Conservation (phyloP, 495 filamentous ascomycete species). For the Hypoxylon rickii region DNA sequence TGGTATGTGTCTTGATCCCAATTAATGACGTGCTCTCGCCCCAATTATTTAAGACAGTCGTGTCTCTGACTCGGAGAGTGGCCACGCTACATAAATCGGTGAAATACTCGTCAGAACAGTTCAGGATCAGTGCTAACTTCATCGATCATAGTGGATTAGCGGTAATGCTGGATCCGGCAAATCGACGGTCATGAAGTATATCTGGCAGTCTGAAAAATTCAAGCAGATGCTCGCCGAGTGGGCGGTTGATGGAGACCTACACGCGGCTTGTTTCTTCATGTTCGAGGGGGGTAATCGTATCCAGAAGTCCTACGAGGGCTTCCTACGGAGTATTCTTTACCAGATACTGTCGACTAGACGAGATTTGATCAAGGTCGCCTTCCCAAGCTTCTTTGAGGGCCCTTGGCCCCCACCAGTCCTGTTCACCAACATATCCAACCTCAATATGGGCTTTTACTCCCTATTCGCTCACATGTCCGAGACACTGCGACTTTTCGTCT, state of each 20-base stretch:
- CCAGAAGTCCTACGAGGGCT: slow-evolving; percentile 49
- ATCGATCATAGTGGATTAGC: slow-evolving; percentile 34
- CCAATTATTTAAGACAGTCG: too few relatives aligned
- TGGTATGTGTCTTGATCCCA: slow-evolving; percentile 14
- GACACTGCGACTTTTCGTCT: slow-evolving; percentile 32
- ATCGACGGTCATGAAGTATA: slow-evolving; percentile 44
- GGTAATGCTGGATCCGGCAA: slow-evolving; percentile 44
- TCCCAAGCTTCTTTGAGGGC: slow-evolving; percentile 37
- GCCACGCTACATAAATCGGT: too few relatives aligned
- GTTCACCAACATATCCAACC: slow-evolving; percentile 37
- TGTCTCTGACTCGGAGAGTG: neutral
- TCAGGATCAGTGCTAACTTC: too few relatives aligned
- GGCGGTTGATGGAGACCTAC: slow-evolving; percentile 29
- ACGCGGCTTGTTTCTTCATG: slow-evolving; percentile 46
- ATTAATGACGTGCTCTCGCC: too few relatives aligned
- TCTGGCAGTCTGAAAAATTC: slow-evolving; percentile 29
- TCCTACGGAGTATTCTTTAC: slow-evolving; percentile 45
- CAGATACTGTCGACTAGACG: slow-evolving; percentile 41
- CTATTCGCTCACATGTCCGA: slow-evolving; percentile 38
- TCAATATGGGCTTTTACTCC: slow-evolving; percentile 38
- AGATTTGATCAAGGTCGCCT: slow-evolving; percentile 37
- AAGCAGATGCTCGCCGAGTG: slow-evolving; percentile 30
- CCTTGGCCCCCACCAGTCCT: slow-evolving; percentile 36
- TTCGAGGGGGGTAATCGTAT: slow-evolving; percentile 45
- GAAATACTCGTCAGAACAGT: too few relatives aligned